These are phyloP conservation scores for Volutella citrinella DNA, from an alignment of 2,329 filamentous ascomycete genomes.

Conservation along the genomic window DNA sequence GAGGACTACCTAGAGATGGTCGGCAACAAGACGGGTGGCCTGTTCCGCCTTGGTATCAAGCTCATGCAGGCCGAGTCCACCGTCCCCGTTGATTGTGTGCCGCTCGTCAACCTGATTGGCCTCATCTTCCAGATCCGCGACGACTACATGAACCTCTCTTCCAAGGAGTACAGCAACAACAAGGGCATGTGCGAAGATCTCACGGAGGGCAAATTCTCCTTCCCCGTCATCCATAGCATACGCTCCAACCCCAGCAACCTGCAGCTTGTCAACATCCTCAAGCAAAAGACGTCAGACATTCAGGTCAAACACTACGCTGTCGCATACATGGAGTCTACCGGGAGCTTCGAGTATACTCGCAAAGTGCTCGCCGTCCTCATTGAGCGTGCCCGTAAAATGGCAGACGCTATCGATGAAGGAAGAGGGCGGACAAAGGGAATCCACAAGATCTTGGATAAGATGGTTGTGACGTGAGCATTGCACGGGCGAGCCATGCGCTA, in stretches of 20 bases:
- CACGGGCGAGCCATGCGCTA: too few relatives aligned
- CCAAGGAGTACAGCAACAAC: conserved; percentile 73
- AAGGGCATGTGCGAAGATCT: conserved; percentile 95
- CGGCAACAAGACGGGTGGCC: conserved; percentile 82
- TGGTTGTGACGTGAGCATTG: conserved; percentile 39
- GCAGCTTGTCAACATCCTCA: conserved; percentile 86
- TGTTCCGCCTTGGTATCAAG: conserved; percentile 82
- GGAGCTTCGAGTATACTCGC: conserved; percentile 83
- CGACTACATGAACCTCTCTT: conserved; percentile 87
- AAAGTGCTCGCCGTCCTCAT: conserved; percentile 63
- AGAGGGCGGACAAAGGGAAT: conserved; percentile 55
- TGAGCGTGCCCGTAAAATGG: conserved; percentile 59
- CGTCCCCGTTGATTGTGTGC: conserved; percentile 64
- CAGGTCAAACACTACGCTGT: conserved; percentile 92
- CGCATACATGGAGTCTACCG: conserved; percentile 83
- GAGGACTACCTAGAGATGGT: conserved; percentile 96
- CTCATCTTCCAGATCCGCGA: conserved; percentile 88
- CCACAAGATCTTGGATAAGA: conserved; percentile 66
- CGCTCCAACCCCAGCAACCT: conserved; percentile 70
- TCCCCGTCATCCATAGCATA: conserved; percentile 92
- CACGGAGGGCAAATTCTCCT: conserved; percentile 96
- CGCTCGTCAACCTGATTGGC: conserved; percentile 81
- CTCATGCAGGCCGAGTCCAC: conserved; percentile 77
- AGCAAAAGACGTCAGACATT: conserved; percentile 81
- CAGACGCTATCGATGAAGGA: conserved; percentile 62